Evolutionary conservation across 768 basidiomycete genomes (phyloP), one percentile per base, ranked within the genome.

Genomic region (Roridomyces roridus): DNA sequence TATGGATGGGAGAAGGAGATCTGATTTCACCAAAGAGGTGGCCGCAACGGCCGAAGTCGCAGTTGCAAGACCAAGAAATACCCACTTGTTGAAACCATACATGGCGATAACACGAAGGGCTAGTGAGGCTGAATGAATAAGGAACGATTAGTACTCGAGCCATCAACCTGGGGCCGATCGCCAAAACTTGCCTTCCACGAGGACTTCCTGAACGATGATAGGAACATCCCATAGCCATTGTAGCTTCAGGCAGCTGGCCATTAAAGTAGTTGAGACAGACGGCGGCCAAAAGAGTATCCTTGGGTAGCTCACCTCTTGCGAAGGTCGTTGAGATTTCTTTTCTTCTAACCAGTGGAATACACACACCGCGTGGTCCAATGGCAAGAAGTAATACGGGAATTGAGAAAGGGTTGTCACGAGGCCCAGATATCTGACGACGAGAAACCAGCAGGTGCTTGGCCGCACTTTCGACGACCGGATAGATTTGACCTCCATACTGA

Each of bases 371-470:
- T 55, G 53, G 53, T 31, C 42, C 20, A 55, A 55, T 29, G 37
- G 37, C 29, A 35, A 21, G 25, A 55, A 55, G 42, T 55, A 40
- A 40, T 39, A 55, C 37, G n/a, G n/a, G n/a, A n/a, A 34, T 46
- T 39, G 46, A 55, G 25, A 42, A 34, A 41, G 29, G 15, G 53
- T 41, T 55, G 46, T 55, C 47, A 46, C 26, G 12, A 55, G 53
- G 39, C 46, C 53, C 28, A 55, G 29, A 46, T 55, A 55, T 47
- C 53, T 41, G 39, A 23, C 43, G 23, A 46, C 53, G 46, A 55
- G 45, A 46, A 55, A 47, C 53, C 37, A 55, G 53, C 46, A 55
- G 39, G 53, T 55, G 29, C 53, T 29, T 23, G 53, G 45, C 53
- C 53, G 53, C 39, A 55, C 45, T 46, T 47, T 47, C 45, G 53